A percentile compares a stretch with the other conserved stretches of the same genome.
phyloP scores from a whole-genome alignment of 2,329 filamentous ascomycete species.

The Aspergillus fijiensis region DNA sequence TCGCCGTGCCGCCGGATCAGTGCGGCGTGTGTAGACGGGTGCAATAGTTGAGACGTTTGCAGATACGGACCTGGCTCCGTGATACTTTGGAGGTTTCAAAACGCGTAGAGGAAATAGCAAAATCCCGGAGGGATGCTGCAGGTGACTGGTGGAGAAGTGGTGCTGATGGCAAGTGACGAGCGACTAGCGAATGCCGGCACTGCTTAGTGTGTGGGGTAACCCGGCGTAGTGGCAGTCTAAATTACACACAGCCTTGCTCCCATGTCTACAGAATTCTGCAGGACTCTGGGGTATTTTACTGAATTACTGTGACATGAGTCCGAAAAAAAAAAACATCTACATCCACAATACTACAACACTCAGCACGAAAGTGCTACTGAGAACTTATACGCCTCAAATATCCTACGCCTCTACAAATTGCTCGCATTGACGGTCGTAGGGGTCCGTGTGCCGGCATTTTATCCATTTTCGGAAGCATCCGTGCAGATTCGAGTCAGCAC shows the following conservation, averaged over 20 bases:
- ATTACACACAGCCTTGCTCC: neutral
- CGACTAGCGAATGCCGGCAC: neutral
- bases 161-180: neutral
- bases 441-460: neutral
- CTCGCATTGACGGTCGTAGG: neutral
- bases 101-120: constrained; percentile 1
- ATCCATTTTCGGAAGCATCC: neutral
- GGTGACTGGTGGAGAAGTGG: neutral
- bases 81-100: constrained; percentile 2
- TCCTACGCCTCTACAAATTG: too few relatives aligned
- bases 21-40: too few relatives aligned
- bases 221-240: neutral
- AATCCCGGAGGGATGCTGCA: constrained; percentile 1
- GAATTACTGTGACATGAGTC: too few relatives aligned
- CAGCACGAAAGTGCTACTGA: too few relatives aligned
- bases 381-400: too few relatives aligned
- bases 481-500: neutral
- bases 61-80: constrained; percentile 1
- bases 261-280: too few relatives aligned
- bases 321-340: too few relatives aligned
- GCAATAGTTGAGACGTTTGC: neutral
- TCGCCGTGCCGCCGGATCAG: neutral
- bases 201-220: neutral
- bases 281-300: too few relatives aligned
- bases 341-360: too few relatives aligned